Base-by-base conservation (phyloP, 176 grass and related monocot genomes). In the sorghum (Sorghum bicolor) region DNA sequence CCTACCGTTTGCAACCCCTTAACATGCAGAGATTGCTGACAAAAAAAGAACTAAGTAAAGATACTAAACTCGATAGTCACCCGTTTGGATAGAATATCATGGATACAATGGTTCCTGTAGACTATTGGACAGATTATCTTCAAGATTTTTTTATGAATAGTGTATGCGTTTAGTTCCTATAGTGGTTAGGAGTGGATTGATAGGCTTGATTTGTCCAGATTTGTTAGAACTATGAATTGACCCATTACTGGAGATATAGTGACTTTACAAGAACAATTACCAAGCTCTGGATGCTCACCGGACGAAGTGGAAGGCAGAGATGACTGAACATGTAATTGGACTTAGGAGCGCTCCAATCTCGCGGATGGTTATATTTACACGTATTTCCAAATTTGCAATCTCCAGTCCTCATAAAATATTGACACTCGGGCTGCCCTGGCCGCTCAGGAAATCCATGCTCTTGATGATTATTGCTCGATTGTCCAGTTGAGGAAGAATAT, bases 361-460 rank as follows among this genome's bases (percentile, higher is more conserved):
- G 82, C 53, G 93, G 93, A 86, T 94, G 93, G 83, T 94, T 60
- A 70, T 94, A 94, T 92, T 92, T 94, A 83, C 93, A 94, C 45
- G 87, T 88, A 60, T 76, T 75, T 80, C 93, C 90, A 86, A 88
- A 94, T 90, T 94, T 94, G 78, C 93, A 94, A 78, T 92, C 85
- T 38, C 93, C 90, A 64, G 93, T 94, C 75, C 79, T 90, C 93
- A 94, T 86, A 66, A 92, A 94, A 80, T 88, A 90, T 48, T 92
- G 93, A 67, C 93, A 94, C 74, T 94, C 93, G 47, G 90, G 90
- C 77, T 92, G 90, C 70, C 90, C 93, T 83, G 90, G 93, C 28
- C 93, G 75, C 70, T 94, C 90, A 57, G 93, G 93, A 48, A 92
- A 94, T 76, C 25, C 88, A 67, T 88, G 82, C 74, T 87, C 93